Conservation (phyloP, 2,329 filamentous ascomycete genomes). For the Teratosphaeria epicoccoides region DNA sequence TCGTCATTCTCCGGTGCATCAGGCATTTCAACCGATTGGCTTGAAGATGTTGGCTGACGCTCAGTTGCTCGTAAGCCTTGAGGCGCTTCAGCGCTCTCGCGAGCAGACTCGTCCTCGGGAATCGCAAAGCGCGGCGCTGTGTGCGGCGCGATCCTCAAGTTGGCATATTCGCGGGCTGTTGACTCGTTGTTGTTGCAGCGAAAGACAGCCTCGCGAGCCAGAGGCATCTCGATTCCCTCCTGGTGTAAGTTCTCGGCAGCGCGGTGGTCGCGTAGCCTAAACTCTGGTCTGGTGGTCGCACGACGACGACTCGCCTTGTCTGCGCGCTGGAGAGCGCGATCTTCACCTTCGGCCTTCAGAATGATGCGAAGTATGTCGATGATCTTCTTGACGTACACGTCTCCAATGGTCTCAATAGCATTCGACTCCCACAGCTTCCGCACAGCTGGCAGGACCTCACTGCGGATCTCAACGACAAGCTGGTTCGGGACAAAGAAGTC, state of each 20-base stretch:
- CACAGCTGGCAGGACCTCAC: conserved; percentile 66
- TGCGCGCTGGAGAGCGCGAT: conserved; percentile 49
- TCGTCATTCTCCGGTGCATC: conserved; percentile 7
- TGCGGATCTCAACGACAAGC: conserved; percentile 75
- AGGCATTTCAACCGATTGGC: conserved; percentile 10
- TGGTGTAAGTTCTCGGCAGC: conserved; percentile 5
- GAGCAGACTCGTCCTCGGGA: conserved; percentile 13
- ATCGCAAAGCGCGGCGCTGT: conserved; percentile 20
- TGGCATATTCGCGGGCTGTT: conserved; percentile 64
- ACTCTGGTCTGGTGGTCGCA: conserved; percentile 38
- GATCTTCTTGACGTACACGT: conserved; percentile 64
- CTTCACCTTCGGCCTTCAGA: conserved; percentile 66
- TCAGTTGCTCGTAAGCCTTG: neutral
- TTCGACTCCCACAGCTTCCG: conserved; percentile 74
- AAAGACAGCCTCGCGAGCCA: conserved; percentile 71
- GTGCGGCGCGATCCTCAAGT: conserved; percentile 26
- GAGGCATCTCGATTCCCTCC: conserved; percentile 42
- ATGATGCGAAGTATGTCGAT: conserved; percentile 76
- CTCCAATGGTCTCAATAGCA: conserved; percentile 70
- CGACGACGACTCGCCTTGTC: conserved; percentile 46
- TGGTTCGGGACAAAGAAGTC: conserved; percentile 60
- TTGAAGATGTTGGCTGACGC: neutral
- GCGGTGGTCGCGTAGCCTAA: conserved; percentile 36
- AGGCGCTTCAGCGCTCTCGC: neutral
- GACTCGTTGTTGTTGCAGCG: conserved; percentile 59